Evolutionary conservation across 306 rosid species (phyloP), one percentile per base, ranked within the genome.

Genomic region (Astragalus glycyphyllos): DNA sequence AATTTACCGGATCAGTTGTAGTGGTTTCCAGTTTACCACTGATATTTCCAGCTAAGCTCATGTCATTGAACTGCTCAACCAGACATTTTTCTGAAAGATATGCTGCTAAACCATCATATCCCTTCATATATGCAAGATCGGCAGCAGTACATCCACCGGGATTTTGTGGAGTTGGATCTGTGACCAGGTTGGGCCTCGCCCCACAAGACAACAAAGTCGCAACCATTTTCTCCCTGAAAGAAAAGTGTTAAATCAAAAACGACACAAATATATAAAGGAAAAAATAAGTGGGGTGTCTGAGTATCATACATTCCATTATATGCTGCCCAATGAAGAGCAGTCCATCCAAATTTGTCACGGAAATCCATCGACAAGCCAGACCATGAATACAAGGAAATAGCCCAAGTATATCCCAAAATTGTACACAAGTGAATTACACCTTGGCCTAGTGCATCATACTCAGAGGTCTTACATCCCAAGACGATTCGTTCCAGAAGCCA

Each of bases 321-420:
- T 37, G 99, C 96, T 46, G 97, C 97, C 97, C 99, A 95, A 72
- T 95, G 99, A 79, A 95, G 97, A 79, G 99, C 96, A 15, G 99
- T 89, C 99, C 99, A 91, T 77, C 99, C 99, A 69, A 12, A 73
- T 71, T 87, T 89, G 81, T 91, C 97, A 56, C 96, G 96, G 81
- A 89, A 86, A 82, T 94, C 86, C 34, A 94, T 83, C 0, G 96
- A 84, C 77, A 94, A 79, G 72, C 96, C 92, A 5, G 97, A 84
- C 82, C 84, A 81, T 16, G 80, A 65, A 87, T 81, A 91, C 70
- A 87, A 77, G 44, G 72, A 58, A 71, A 91, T 37, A 57, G 96
- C 96, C 97, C 99, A 91, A 31, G 79, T 68, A 79, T 87, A 94
- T 47, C 84, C 96, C 49, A 91, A 74, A 60, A 87, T 74, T 51